Percentiles rank a stretch among this genome's conserved stretches.
phyloP scores from a whole-genome alignment of 441 rosid genomes.

The Isatis lusitanica region DNA sequence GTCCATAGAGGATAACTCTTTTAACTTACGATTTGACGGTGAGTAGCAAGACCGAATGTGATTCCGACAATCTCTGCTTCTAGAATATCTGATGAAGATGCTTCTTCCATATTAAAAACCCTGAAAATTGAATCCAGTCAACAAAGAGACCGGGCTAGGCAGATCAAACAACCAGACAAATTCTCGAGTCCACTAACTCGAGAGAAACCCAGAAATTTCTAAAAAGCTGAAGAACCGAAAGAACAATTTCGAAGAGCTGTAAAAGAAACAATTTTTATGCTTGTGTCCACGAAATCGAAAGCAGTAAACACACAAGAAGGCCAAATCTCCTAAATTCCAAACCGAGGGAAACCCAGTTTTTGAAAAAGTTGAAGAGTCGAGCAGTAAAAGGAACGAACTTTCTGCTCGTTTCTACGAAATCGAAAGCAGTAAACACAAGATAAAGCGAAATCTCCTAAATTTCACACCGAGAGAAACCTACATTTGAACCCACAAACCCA shows the following conservation, averaged over 20 bases:
- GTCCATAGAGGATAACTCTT: background rate
- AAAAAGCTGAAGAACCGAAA: background rate
- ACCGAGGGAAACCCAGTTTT: slow-evolving; percentile 4
- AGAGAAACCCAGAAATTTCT: slow-evolving; percentile 15
- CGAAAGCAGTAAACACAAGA: background rate
- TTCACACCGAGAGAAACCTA: background rate
- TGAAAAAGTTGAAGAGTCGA: background rate
- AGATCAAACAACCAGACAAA: slow-evolving; percentile 2
- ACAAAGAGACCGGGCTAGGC: background rate
- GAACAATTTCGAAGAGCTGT: background rate
- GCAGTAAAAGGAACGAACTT: background rate
- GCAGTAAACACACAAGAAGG: background rate
- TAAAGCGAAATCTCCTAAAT: background rate
- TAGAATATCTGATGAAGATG: slow-evolving; percentile 39
- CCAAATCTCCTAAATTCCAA: background rate
- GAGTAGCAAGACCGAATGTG: slow-evolving; percentile 68
- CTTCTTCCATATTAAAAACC: slow-evolving; percentile 56
- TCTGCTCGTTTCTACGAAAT: slow-evolving; percentile 5
- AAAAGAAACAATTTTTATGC: background rate
- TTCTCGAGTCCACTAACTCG: background rate
- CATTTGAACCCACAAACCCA: slow-evolving; percentile 1
- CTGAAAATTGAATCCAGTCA: slow-evolving; percentile 15
- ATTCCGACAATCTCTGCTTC: slow-evolving; percentile 82
- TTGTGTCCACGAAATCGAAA: slow-evolving; percentile 1
- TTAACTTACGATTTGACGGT: slow-evolving; percentile 73